Percentiles rank a stretch among this genome's conserved stretches.
Conservation (phyloP, 208 protist species). For the Crithidia brevicula region DNA sequence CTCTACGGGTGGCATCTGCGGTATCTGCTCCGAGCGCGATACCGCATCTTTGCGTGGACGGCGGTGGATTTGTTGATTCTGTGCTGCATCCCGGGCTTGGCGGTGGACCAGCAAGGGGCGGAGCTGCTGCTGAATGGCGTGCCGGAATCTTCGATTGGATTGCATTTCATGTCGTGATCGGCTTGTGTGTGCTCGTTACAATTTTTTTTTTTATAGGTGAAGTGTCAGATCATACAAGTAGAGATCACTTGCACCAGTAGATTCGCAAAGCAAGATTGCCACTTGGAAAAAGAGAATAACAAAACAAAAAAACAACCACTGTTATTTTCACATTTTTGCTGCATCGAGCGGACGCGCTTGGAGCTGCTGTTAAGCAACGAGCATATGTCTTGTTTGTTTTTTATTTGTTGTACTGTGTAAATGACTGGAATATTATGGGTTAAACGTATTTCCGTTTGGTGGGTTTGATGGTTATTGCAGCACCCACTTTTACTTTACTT, state of each 20-base stretch:
- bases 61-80: constrained; percentile 35
- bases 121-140: constrained; percentile 51
- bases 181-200: neutral
- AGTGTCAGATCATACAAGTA: too few species aligned
- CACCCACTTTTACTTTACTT: neutral
- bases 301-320: too few species aligned
- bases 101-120: constrained; percentile 62
- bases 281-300: too few species aligned
- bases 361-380: too few species aligned
- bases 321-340: too few species aligned
- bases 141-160: constrained; percentile 9
- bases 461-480: neutral
- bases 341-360: too few species aligned
- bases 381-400: constrained; percentile 22
- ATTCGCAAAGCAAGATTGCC: too few species aligned
- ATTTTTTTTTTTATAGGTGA: too few species aligned
- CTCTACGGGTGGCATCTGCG: constrained; percentile 70
- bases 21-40: constrained; percentile 71
- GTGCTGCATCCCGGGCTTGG: constrained; percentile 52
- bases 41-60: constrained; percentile 47
- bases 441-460: too few species aligned
- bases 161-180: constrained; percentile 31
- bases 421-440: constrained; percentile 3
- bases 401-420: constrained; percentile 3
- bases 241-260: too few species aligned